Base-by-base conservation (phyloP, 2,329 filamentous ascomycete genomes). In the Fusarium sp. region DNA sequence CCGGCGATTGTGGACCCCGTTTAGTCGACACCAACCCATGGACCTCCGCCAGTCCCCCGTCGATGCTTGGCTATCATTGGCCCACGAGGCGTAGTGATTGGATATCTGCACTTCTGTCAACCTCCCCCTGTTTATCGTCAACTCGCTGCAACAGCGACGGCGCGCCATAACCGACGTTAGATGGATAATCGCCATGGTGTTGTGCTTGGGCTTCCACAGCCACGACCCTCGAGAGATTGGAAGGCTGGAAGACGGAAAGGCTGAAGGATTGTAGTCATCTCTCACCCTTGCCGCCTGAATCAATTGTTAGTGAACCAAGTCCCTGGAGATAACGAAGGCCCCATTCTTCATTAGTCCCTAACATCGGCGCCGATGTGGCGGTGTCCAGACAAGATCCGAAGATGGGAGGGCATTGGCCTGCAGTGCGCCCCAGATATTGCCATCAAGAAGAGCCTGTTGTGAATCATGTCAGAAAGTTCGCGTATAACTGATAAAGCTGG, bases 11-110 rank as follows among this genome's bases (percentile, higher is more conserved):
- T 18, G 25, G 34, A 34, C 46, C 40, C 18, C 34, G 38, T 16
- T 56, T 61, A 50, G 60, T 61, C 20, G 58, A 46, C 13, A 20
- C 33, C 18, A 31, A 20, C 27, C 38, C 27, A 34, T 31, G 34
- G 7, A 20, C 53, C 34, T 38, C 29, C 11, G 25, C 31, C 23
- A 16, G n/a, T 31, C 33, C 18, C 36, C 11, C 18, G 34, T 59
- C 55, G 27, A 55, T 61, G 50, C 36, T 61, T 29, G 53, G 58
- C 50, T 53, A 34, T 69, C 46, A 55, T 58, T 58, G 64, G 56
- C 64, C 64, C 68, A 70, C 68, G 68, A 23, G 68, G 61, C 27
- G 42, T 27, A 65, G 51, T 71, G 68, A 70, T 70, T 70, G 68
- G 68, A 65, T 60, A 36, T 56, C 64, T 51, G 51, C 56, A 33